Evolutionary conservation across 2,329 filamentous ascomycete species (phyloP).

Genomic region (Sarocladiaceae sp.): DNA sequence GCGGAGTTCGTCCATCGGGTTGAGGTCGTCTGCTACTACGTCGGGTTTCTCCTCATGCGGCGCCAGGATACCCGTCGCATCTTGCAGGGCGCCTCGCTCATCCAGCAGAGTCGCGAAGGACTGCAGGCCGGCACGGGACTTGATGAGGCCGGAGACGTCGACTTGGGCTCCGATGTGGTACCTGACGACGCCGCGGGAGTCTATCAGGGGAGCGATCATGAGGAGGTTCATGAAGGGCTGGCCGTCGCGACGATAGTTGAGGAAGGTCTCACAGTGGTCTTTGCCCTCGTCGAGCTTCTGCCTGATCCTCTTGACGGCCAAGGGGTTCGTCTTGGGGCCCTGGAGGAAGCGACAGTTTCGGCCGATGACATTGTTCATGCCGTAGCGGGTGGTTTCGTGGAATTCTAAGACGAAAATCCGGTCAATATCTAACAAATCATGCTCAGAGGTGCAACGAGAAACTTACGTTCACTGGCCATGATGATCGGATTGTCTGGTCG

Average conservation of each 20-base stretch:
- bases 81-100: conserved; percentile 13
- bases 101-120: conserved; percentile 44
- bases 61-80: conserved; percentile 17
- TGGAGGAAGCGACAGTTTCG: conserved; percentile 76
- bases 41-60: conserved; percentile 8
- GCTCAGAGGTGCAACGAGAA: accelerated
- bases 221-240: conserved; percentile 72
- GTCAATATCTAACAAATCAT: conserved; percentile 3
- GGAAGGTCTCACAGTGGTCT: conserved; percentile 66
- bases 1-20: conserved; percentile 4
- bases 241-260: conserved; percentile 74
- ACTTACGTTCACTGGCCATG: conserved; percentile 65
- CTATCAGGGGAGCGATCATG: conserved; percentile 65
- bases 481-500: conserved; percentile 69
- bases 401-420: conserved; percentile 48
- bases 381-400: conserved; percentile 67
- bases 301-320: conserved; percentile 55
- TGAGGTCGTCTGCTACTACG: conserved; percentile 35
- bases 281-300: conserved; percentile 56
- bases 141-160: conserved; percentile 62
- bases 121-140: conserved; percentile 59
- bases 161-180: conserved; percentile 69
- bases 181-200: conserved; percentile 58
- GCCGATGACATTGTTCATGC: conserved; percentile 65
- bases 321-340: conserved; percentile 62